Evolutionary conservation across 345 rosid genomes (phyloP), one percentile per base, ranked within the genome.

Genomic region (Gossypium stocksii): DNA sequence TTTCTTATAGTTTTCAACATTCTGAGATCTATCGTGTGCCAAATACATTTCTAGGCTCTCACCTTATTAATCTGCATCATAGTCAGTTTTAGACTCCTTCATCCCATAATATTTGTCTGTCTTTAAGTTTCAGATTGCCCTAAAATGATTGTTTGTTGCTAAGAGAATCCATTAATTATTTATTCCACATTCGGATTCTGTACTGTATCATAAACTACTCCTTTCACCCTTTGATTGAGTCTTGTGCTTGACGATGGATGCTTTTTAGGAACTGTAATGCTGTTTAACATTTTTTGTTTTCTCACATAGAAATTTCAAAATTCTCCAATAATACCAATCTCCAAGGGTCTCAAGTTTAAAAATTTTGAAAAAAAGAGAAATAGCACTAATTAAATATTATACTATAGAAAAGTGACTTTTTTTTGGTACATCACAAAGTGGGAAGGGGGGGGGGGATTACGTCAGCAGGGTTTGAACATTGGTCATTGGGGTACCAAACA

Each of bases 101-200:
- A 66, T 20, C n/a, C 53, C 70, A 66, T 20, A 66, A 12, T 44
- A 66, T 44, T 45, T 49, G 34, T 44, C 14, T 44, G 5, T 66
- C 70, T 45, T 66, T 44, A 44, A 45, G 22, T 66, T 66, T 20
- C 10, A 45, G 70, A 66, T 66, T 66, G 2, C 45, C 53, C 53
- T 29, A 44, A 66, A 66, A 5, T 61, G 52, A 12, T 20, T 43
- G 17, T 65, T 17, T 16, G 41, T 43, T 41, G 44, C 10, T 43
- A 66, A 44, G 70, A 44, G 29, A 66, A 44, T 19, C n/a, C 53
- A 45, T 66, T 66, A 45, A 45, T 29, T 61, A 61, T 16, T 66
- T 45, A 46, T 66, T 44, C 34, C 70, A 12, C 53, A 45, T 66
- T 45, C 22, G 54, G 34, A 13, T 25, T 23, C n/a, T 45, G 66